Evolutionary conservation across 306 rosid genomes (phyloP), one percentile per base, ranked within the genome.

Genomic region (Canavalia ensiformis): DNA sequence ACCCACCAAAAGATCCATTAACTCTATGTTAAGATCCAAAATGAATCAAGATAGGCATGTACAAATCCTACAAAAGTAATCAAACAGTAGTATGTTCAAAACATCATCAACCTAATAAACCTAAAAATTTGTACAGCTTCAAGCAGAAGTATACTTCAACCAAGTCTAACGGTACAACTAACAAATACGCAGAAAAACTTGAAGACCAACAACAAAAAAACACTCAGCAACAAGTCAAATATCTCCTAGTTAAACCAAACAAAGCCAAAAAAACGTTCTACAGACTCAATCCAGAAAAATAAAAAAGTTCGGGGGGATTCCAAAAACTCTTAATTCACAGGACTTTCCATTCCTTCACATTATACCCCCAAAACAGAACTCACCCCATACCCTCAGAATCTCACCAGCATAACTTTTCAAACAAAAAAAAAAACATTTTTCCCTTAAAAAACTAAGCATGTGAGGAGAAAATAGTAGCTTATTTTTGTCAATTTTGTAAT

Each of bases 71-170:
- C 44, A 18, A 45, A 68, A 52, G 55, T 31, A 49, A 75, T 31
- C 8, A 74, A 49, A 37, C 50, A 58, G 10, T 45, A 3, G 64
- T 77, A 74, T 72, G 62, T 35, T 37, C 63, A 65, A 55, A 82
- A 70, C 75, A 63, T 67, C 76, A 85, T 72, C 68, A 55, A 68
- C 54, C 84, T 44, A 59, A 82, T 69, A 77, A 82, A 79, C 46
- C 79, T 73, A 35, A 77, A 47, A 47, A 52, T 52, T 28, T 51
- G 82, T 60, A 68, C 86, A 60, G 4, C 49, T 59, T 79, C 52
- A 18, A 10, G 59, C 47, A 31, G 8, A 81, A 77, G 74, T 69
- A 77, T 77, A 30, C 47, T 66, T 72, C 67, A 82, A 59, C 45
- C 13, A 44, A 39, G 56, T 54, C 75, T 39, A 72, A 9, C 39